Base-by-base conservation (phyloP, 2,329 filamentous ascomycete genomes). In the Colletotrichum sp. region DNA sequence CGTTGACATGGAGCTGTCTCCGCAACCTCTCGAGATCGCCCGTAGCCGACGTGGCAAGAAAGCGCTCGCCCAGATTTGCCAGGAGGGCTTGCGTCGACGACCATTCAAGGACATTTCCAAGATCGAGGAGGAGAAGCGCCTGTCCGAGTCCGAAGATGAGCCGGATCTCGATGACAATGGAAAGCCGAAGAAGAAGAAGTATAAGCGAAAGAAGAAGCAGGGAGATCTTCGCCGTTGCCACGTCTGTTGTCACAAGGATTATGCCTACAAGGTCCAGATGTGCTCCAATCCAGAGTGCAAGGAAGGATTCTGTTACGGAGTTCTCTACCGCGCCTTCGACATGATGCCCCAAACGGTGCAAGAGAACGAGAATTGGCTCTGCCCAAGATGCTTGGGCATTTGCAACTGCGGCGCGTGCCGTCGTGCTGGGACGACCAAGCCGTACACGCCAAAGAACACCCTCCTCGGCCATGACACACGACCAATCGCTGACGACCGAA, bases 381-480 rank as follows among this genome's bases (percentile, higher is more conserved):
- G 97, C 78, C 97, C 97, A 0, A 95, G 93, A 80, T 99, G 97
- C 82, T 88, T 91, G 26, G 92, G 93, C 21, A 95, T 96, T 48
- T 99, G 97, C 87, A 97, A 96, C 78, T 98, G 96, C 80, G 94
- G 93, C 15, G 88, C 89, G 60, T 99, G 97, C 83, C 92, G 94
- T 38, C 91, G 92, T 56, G 82, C 84, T 52, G 88, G 87, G 10
- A 92, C 90, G n/a, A 94, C 94, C 79, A 89, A 88, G 7, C 94
- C 96, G 0, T 98, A 98, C 80, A 92, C 94, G 67, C 97, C 97
- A 0, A 97, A 95, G 80, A 95, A 94, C 73, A 98, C 96, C 1
- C 88, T 96, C 2, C 90, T 98, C 3, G 97, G 97, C 0, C 96
- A 98, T 80, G 96, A 98, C 79, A 99, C 97, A 0, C 94, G 93